phyloP scores from a whole-genome alignment of 306 rosid species.

The Cucumis hystrix region DNA sequence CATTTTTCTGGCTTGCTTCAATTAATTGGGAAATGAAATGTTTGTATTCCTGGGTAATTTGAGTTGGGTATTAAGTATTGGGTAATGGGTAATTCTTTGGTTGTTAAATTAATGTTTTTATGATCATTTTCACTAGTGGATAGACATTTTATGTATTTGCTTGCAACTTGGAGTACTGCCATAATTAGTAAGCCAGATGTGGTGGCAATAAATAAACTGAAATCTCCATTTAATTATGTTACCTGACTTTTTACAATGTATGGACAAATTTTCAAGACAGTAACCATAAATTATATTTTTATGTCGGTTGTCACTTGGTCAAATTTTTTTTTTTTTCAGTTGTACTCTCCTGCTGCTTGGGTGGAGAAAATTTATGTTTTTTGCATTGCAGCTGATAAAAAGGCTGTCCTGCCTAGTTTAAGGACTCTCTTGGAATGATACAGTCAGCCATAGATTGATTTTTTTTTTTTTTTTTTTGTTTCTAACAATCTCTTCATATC shows the following conservation, averaged over 20 bases:
- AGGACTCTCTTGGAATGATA: background rate
- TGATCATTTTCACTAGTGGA: background rate
- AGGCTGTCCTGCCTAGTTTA: conserved; percentile 2
- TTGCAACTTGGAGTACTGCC: conserved; percentile 1
- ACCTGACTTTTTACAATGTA: background rate
- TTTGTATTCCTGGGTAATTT: background rate
- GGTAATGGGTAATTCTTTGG: background rate
- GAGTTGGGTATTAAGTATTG: background rate
- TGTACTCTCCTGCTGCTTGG: conserved; percentile 1
- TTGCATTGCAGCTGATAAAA: conserved; percentile 1
- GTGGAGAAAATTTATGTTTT: background rate
- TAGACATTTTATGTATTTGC: background rate
- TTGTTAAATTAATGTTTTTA: background rate
- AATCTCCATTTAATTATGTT: background rate
- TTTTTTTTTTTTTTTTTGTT: too few species aligned
- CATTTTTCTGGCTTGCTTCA: background rate
- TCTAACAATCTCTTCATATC: background rate
- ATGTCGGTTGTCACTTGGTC: conserved; percentile 3
- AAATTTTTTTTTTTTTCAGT: background rate
- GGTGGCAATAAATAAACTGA: conserved; percentile 3
- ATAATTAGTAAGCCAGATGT: conserved; percentile 2
- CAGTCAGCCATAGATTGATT: background rate
- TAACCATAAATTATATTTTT: background rate
- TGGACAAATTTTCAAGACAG: conserved; percentile 2
- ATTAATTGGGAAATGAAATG: background rate